Evolutionary conservation across 306 rosid species (phyloP).

Genomic region (Betula pendula): DNA sequence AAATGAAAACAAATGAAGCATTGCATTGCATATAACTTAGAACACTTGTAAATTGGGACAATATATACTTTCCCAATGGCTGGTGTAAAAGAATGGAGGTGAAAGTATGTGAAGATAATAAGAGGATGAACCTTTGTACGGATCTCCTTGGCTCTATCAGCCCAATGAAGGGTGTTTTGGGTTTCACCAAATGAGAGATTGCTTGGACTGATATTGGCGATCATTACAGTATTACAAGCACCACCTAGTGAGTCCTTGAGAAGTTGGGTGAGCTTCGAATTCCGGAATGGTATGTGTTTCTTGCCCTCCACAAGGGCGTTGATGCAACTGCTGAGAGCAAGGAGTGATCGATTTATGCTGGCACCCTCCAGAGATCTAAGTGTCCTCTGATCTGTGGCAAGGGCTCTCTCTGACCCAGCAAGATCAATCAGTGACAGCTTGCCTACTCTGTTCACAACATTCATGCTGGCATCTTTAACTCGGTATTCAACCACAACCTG

Average conservation of each 20-base stretch:
- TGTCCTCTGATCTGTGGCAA: slow-evolving; percentile 94
- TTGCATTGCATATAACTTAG: not conserved
- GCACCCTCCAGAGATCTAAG: slow-evolving; percentile 95
- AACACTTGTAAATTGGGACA: too few species aligned
- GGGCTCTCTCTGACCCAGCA: slow-evolving; percentile 98
- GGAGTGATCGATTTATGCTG: slow-evolving; percentile 88
- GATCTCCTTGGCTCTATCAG: slow-evolving; percentile 97
- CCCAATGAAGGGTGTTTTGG: slow-evolving; percentile 96
- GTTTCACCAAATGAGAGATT: slow-evolving; percentile 89
- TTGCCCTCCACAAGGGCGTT: slow-evolving; percentile 95
- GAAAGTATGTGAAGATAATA: slow-evolving; percentile 23
- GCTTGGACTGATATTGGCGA: slow-evolving; percentile 95
- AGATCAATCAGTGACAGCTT: slow-evolving; percentile 95
- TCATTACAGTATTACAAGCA: slow-evolving; percentile 91
- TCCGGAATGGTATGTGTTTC: slow-evolving; percentile 90
- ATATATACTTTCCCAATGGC: too few species aligned
- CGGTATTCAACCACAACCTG: slow-evolving; percentile 86
- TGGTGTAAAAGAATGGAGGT: not conserved
- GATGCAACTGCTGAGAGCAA: slow-evolving; percentile 94
- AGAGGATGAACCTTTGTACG: slow-evolving; percentile 65
- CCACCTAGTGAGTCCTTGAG: slow-evolving; percentile 96
- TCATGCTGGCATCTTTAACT: slow-evolving; percentile 74
- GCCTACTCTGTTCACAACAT: slow-evolving; percentile 68
- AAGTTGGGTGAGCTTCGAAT: slow-evolving; percentile 94
- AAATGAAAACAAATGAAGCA: not conserved